Evolutionary conservation across 345 rosid genomes (phyloP), one percentile per base, ranked within the genome.

Genomic region (Eucalyptus curtisii): DNA sequence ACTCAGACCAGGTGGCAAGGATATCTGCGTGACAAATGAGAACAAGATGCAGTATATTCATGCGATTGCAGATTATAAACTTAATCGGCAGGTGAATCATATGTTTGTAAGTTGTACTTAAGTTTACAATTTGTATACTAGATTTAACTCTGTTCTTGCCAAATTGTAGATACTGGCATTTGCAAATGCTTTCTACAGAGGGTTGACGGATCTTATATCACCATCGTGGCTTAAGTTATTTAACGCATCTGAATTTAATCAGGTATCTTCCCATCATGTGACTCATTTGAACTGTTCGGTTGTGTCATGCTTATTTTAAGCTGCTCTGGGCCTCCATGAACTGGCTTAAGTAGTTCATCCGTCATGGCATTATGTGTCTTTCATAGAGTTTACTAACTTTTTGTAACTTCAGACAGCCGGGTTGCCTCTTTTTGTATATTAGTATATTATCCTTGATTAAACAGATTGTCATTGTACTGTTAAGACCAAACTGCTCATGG

Each of bases 1-100:
- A 94, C 99, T 97, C 86, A 96, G 95, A 92, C 95, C 97, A 45
- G 97, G 98, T 86, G 99, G 99, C 87, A 96, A 92, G 91, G 98
- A 96, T 92, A 90, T 93, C 88, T 92, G 90, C 59, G 99, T 97
- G 88, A 94, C 96, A 88, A 93, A 96, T 92, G 98, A 95, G 88
- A 96, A 97, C 95, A 96, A 97, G 94, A 96, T 97, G 99, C 99
- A 96, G 90, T 97, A 97, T 88, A 93, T 97, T 91, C 98, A 97
- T 95, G 99, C 98, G 88, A 97, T 97, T 94, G 99, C 99, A 49
- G 98, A 96, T 94, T 95, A 96, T 90, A 97, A 97, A 93, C 99
- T 97, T 90, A 97, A 97, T 88, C 92, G 98, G 88, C 99, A 97
- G 99, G 99, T 97, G 87, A 88, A 10, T n/a, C 87, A 48, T 89